Evolutionary conservation across 345 rosid genomes (phyloP).

Genomic region (Streptanthus diversifolius): DNA sequence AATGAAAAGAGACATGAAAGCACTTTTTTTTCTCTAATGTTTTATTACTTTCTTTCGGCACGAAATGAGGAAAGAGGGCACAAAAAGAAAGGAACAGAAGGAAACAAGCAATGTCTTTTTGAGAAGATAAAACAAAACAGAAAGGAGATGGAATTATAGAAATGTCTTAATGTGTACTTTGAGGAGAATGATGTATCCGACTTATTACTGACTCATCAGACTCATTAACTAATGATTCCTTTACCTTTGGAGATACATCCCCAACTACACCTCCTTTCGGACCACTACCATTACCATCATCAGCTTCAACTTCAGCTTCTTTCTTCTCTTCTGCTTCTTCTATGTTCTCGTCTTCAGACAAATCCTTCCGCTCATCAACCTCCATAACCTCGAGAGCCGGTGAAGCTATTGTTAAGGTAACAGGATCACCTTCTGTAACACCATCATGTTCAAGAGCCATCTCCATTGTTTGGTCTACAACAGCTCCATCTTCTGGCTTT

Average conservation of each 20-base stretch:
- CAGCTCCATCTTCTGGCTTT: slow-evolving; percentile 21
- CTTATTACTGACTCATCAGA: slow-evolving; percentile 79
- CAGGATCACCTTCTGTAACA: slow-evolving; percentile 11
- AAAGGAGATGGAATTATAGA: slow-evolving; percentile 36
- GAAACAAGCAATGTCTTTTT: background rate
- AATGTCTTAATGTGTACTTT: slow-evolving; percentile 93
- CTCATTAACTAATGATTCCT: slow-evolving; percentile 40
- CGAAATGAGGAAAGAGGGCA: background rate
- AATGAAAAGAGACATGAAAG: background rate
- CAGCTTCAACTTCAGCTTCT: slow-evolving; percentile 23
- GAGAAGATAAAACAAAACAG: slow-evolving; percentile 29
- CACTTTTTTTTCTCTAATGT: background rate
- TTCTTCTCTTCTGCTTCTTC: slow-evolving; percentile 32
- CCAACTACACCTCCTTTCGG: slow-evolving; percentile 19
- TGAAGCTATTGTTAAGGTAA: slow-evolving; percentile 3
- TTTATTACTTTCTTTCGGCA: slow-evolving; percentile 3
- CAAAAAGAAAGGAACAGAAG: background rate
- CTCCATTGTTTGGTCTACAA: slow-evolving; percentile 12
- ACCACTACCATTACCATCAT: slow-evolving; percentile 32
- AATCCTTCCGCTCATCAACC: slow-evolving; percentile 11
- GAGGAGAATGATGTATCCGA: slow-evolving; percentile 98
- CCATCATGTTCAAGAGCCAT: slow-evolving; percentile 14
- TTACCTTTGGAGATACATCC: slow-evolving; percentile 25
- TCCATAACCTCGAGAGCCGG: background rate
- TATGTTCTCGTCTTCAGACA: slow-evolving; percentile 28